These are phyloP conservation scores for Neolentinus lepideus DNA, from an alignment of 1,284 basidiomycete genomes.

Conservation along the genomic window DNA sequence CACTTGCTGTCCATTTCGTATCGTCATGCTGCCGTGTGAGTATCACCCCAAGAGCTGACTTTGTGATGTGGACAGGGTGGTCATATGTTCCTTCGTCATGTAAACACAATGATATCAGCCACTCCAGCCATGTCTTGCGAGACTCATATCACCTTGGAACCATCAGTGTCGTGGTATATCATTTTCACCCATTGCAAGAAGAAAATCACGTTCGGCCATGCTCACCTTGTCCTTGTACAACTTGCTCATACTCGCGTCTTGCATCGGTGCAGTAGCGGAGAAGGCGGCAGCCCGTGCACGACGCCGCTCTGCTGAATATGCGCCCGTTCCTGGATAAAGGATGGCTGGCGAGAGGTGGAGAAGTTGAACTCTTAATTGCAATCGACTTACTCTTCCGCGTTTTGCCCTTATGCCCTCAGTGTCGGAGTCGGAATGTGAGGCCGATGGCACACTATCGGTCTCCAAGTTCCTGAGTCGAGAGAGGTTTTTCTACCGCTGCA, in stretches of 20 bases:
- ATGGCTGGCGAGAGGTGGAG: conserved; percentile 42
- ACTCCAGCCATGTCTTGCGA: conserved; percentile 28
- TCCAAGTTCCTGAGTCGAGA: conserved; percentile 32
- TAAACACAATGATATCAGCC: conserved; percentile 26
- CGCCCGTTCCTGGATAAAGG: conserved; percentile 40
- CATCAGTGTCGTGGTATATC: conserved; percentile 19
- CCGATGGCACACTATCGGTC: conserved; percentile 30
- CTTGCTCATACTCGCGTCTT: conserved; percentile 47
- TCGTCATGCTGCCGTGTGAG: not conserved
- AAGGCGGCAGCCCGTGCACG: conserved; percentile 41
- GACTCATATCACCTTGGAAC: conserved; percentile 18
- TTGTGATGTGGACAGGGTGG: too few relatives aligned
- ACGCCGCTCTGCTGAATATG: conserved; percentile 42
- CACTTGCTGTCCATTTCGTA: not conserved
- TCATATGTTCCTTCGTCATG: conserved; percentile 41
- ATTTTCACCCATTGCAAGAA: conserved; percentile 32
- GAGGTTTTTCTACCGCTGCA: conserved; percentile 39
- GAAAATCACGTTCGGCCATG: conserved; percentile 43
- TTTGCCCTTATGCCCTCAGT: conserved; percentile 43
- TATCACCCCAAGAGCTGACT: too few relatives aligned
- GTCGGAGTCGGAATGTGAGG: not conserved
- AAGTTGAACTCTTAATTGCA: conserved; percentile 32
- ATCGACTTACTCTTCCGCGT: conserved; percentile 36
- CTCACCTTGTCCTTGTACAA: conserved; percentile 42
- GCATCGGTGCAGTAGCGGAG: conserved; percentile 41